phyloP scores from a whole-genome alignment of 1,284 basidiomycete genomes.

The Rhodotorula sp. region DNA sequence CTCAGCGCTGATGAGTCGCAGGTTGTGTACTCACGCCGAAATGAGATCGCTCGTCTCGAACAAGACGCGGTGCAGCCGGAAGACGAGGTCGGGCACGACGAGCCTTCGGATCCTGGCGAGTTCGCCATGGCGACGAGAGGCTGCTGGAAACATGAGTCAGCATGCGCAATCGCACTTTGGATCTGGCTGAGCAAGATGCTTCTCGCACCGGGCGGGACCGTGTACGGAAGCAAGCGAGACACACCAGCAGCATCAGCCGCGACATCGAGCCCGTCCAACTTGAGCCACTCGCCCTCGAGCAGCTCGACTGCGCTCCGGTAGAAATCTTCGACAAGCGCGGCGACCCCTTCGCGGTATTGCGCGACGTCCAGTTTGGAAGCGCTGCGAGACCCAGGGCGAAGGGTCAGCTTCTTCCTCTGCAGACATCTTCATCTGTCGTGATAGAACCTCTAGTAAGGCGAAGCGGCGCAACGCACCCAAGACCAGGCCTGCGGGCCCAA shows the following conservation, averaged over 20 bases:
- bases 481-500: slow-evolving; percentile 54
- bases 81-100: slow-evolving; percentile 85
- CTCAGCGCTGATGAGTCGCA: neutral
- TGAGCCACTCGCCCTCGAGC: slow-evolving; percentile 55
- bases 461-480: slow-evolving; percentile 38
- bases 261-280: slow-evolving; percentile 45
- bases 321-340: slow-evolving; percentile 49
- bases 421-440: neutral
- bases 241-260: slow-evolving; percentile 15
- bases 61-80: slow-evolving; percentile 76
- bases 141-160: slow-evolving; percentile 45
- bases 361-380: slow-evolving; percentile 23
- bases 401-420: slow-evolving; percentile 34
- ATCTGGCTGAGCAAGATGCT: neutral
- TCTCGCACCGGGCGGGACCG: too few species aligned
- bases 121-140: slow-evolving; percentile 64
- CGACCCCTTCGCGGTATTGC: slow-evolving; percentile 25
- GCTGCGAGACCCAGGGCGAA: neutral
- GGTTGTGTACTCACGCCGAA: slow-evolving; percentile 63
- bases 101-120: slow-evolving; percentile 78
- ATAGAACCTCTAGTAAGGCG: neutral
- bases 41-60: slow-evolving; percentile 65
- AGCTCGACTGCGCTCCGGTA: slow-evolving; percentile 51
- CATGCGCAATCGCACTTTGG: too few species aligned
- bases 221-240: neutral